Conservation (phyloP, 2,329 filamentous ascomycete species). For the Hymenoscyphus linearis region DNA sequence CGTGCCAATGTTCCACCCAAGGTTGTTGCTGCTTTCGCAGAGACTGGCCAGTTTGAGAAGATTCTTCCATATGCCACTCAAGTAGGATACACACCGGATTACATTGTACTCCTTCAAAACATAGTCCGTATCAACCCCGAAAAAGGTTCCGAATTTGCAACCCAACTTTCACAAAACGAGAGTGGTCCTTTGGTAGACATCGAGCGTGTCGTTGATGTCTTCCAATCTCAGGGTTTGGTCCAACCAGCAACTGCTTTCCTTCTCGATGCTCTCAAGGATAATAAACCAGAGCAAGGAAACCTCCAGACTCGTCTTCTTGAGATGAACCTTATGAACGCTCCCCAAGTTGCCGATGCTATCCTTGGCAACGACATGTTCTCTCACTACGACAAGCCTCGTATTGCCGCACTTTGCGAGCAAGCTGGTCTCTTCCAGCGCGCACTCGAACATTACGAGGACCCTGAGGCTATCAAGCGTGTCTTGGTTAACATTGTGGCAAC, state of each 20-base stretch:
- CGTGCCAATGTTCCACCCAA: constrained; percentile 89
- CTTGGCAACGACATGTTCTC: constrained; percentile 98
- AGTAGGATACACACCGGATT: constrained; percentile 89
- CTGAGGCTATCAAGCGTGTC: constrained; percentile 83
- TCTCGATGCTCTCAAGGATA: constrained; percentile 89
- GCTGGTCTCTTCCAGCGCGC: constrained; percentile 83
- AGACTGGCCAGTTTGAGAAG: constrained; percentile 94
- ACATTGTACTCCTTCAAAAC: constrained; percentile 84
- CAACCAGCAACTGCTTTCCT: constrained; percentile 98
- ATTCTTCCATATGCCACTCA: constrained; percentile 88
- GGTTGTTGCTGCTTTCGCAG: constrained; percentile 89
- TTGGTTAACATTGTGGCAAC: constrained; percentile 75
- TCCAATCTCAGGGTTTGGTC: constrained; percentile 96
- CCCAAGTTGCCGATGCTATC: constrained; percentile 96
- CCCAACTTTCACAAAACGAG: constrained; percentile 84
- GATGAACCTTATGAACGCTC: constrained; percentile 96
- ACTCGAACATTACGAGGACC: constrained; percentile 90
- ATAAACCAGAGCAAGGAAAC: constrained; percentile 87
- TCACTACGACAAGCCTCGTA: constrained; percentile 86
- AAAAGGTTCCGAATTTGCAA: constrained; percentile 91
- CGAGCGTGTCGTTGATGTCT: constrained; percentile 93
- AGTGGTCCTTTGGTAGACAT: constrained; percentile 84
- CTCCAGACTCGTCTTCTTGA: constrained; percentile 92
- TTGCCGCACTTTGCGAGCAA: constrained; percentile 88
- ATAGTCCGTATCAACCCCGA: constrained; percentile 88